Base-by-base conservation (phyloP, 2,329 filamentous ascomycete genomes). In the Thelonectria rubi region DNA sequence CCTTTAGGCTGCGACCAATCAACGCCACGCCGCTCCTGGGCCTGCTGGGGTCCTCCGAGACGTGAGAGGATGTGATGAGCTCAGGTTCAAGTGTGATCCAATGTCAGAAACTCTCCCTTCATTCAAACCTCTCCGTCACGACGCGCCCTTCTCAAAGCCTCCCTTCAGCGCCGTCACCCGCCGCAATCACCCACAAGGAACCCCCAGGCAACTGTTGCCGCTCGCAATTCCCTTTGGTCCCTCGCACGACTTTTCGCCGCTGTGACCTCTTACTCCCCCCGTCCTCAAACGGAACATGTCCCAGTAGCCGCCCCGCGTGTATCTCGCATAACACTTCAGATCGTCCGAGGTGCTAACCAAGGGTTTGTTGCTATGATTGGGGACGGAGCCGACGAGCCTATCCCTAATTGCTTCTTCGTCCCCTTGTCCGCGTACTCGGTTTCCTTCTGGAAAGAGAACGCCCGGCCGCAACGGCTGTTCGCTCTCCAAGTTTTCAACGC, bases 1-100 rank as follows among this genome's bases (percentile, higher is more conserved):
- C 24, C 7, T 24, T 24, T 24, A 14, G 20, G 6, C 47, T 37
- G 26, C 50, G 42, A 34, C 65, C 65, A 71, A 68, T 71, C 65
- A 67, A 39, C 46, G 55, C 43, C 12, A 39, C 40, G 54, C 46
- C 45, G 26, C 51, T 65, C 54, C 43, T 47, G 9, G 14, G 15
- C 12, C 21, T 7, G 9, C 42, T 46, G 18, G 42, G 20, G 8
- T 8, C 6, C 40, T 26, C 40, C 24, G 37, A 26, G 26, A 37
- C 47, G 10, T 37, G 50, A 48, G 24, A 18, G 39, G 32, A 30
- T 17, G 26, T 24, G 52, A 30, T 55, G 47, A 40, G 14, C 47
- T 49, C 34, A 34, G 47, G 24, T 24, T n/a, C 24, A 24, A 24
- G 24, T 24, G 24, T 24, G 24, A 24, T 24, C 24, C 24, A 24